Evolutionary conservation across 495 filamentous ascomycete genomes (phyloP).

Genomic region (Chlorociboria aeruginascens): DNA sequence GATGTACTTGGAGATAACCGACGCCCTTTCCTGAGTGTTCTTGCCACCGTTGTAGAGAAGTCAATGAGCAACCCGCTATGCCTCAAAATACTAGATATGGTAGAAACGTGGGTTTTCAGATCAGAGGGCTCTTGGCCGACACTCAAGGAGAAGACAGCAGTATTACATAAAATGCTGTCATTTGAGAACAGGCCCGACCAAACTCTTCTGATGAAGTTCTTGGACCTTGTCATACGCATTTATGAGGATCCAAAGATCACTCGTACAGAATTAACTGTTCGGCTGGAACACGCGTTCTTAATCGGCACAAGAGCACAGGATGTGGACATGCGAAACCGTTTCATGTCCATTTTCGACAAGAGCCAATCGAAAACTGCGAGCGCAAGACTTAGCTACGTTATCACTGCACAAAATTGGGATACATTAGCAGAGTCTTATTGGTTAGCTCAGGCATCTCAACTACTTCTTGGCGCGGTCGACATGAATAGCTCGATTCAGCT

Average conservation of each 20-base stretch:
- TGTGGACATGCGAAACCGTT: conserved; percentile 92
- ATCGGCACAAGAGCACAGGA: conserved; percentile 91
- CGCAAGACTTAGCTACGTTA: conserved; percentile 73
- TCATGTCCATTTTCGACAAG: conserved; percentile 87
- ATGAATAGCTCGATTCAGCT: conserved; percentile 65
- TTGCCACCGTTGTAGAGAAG: conserved; percentile 90
- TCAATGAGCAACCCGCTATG: conserved; percentile 76
- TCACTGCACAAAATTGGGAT: conserved; percentile 96
- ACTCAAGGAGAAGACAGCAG: conserved; percentile 94
- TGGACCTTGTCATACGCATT: conserved; percentile 91
- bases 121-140: conserved; percentile 90
- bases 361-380: conserved; percentile 80
- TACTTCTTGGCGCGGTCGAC: conserved; percentile 82
- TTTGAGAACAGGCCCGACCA: conserved; percentile 78
- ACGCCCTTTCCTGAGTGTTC: conserved; percentile 82
- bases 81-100: conserved; percentile 83
- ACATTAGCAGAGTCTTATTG: conserved; percentile 89
- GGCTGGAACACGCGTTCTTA: conserved; percentile 94
- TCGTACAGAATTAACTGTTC: conserved; percentile 86
- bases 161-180: conserved; percentile 91
- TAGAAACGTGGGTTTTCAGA: conserved; percentile 92
- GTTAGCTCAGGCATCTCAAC: conserved; percentile 85
- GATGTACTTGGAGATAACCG: conserved; percentile 85
- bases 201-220: conserved; percentile 77
- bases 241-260: conserved; percentile 96